Evolutionary conservation across 2,329 filamentous ascomycete genomes (phyloP).

Genomic region (Penicillium sp.): DNA sequence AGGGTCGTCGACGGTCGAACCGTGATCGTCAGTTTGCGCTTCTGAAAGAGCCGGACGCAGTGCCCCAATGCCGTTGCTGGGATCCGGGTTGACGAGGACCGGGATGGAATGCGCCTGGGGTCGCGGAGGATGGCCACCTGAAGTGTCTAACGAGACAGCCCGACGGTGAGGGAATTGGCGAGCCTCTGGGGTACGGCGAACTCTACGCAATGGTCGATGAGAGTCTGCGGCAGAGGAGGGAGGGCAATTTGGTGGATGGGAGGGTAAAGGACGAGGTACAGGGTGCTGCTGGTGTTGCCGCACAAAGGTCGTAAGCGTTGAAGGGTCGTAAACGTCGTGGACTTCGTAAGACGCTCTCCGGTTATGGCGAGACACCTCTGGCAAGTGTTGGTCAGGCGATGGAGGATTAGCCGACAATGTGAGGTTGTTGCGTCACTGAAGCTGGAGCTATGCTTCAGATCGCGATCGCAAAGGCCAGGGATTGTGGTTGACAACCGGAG

Average conservation of each 20-base stretch:
- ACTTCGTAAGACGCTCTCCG: conserved; percentile 47
- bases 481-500: neutral
- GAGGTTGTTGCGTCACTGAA: conserved; percentile 19
- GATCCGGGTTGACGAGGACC: conserved; percentile 23
- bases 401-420: conserved; percentile 34
- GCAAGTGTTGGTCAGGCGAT: conserved; percentile 20
- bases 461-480: conserved; percentile 11
- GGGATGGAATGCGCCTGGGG: conserved; percentile 24
- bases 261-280: conserved; percentile 40
- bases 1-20: conserved; percentile 31
- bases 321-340: conserved; percentile 51
- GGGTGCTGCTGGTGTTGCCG: conserved; percentile 47
- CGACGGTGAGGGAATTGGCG: conserved; percentile 38
- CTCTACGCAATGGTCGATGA: conserved; percentile 49
- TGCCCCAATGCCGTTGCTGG: conserved; percentile 18
- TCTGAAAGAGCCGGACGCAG: conserved; percentile 32
- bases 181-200: conserved; percentile 48
- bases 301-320: conserved; percentile 41
- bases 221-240: conserved; percentile 52
- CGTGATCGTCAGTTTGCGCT: conserved; percentile 31
- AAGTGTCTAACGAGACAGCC: conserved; percentile 44
- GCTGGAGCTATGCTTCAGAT: conserved; percentile 11
- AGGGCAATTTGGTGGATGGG: conserved; percentile 43
- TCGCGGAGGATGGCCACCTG: conserved; percentile 28
- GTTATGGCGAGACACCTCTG: conserved; percentile 43